These are phyloP conservation scores for Oemleria cerasiformis DNA, from an alignment of 306 rosid species.

Conservation along the genomic window DNA sequence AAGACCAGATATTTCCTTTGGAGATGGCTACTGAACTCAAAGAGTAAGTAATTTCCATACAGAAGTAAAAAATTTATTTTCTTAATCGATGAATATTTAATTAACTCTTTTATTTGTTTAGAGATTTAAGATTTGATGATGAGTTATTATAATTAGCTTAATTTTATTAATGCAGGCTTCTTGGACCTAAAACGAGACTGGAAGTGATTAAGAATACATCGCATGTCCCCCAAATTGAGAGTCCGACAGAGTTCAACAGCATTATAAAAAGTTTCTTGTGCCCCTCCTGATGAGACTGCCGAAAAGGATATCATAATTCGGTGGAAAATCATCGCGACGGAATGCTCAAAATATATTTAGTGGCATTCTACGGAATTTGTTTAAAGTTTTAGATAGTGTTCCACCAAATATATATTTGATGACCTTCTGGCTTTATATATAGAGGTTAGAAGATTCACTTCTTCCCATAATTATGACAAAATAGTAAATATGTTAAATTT, in stretches of 20 bases:
- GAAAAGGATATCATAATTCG: too few relatives aligned
- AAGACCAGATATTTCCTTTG: constrained; percentile 67
- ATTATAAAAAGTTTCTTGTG: constrained; percentile 51
- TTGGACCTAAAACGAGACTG: constrained; percentile 54
- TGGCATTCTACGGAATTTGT: too few relatives aligned
- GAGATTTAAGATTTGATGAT: background rate
- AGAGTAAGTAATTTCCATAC: constrained; percentile 36
- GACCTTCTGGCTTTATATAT: too few relatives aligned
- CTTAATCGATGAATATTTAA: too few relatives aligned
- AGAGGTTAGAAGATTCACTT: too few relatives aligned
- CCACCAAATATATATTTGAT: too few relatives aligned
- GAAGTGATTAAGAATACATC: constrained; percentile 71
- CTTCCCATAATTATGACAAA: too few relatives aligned
- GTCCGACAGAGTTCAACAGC: constrained; percentile 56
- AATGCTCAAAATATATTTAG: too few relatives aligned
- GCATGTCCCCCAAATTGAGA: constrained; percentile 75
- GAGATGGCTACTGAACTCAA: constrained; percentile 65
- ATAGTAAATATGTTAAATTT: too few relatives aligned
- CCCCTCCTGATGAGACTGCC: constrained; percentile 17
- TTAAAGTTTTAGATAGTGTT: too few relatives aligned
- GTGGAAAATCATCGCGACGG: too few relatives aligned
- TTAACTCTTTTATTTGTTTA: background rate
- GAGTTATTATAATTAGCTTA: background rate
- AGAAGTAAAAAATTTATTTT: background rate
- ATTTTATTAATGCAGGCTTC: constrained; percentile 42